Evolutionary conservation across 495 filamentous ascomycete species (phyloP).

Genomic region (Lepraria neglecta): DNA sequence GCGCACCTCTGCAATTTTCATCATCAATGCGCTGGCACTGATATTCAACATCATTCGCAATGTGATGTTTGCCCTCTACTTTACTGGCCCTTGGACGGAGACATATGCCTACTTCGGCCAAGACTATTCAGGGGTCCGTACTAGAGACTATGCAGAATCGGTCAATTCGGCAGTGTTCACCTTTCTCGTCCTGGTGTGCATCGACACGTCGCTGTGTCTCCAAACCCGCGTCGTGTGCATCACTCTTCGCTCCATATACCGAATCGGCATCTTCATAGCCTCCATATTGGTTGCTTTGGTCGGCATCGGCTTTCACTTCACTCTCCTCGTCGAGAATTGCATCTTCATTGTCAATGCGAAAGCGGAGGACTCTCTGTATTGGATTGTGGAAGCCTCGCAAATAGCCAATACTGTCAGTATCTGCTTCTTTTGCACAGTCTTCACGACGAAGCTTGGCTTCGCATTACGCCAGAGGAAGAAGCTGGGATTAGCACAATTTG

Average conservation of each 20-base stretch:
- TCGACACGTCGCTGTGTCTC: slow-evolving; percentile 62
- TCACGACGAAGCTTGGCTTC: slow-evolving; percentile 61
- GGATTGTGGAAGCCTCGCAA: slow-evolving; percentile 48
- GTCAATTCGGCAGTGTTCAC: slow-evolving; percentile 49
- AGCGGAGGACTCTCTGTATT: slow-evolving; percentile 41
- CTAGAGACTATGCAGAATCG: slow-evolving; percentile 43
- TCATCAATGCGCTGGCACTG: slow-evolving; percentile 57
- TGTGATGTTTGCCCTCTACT: slow-evolving; percentile 53
- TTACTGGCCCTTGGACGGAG: slow-evolving; percentile 49
- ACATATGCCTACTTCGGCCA: slow-evolving; percentile 52
- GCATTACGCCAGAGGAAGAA: slow-evolving; percentile 51
- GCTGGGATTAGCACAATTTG: slow-evolving; percentile 54
- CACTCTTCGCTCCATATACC: slow-evolving; percentile 41
- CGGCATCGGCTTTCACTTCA: slow-evolving; percentile 55
- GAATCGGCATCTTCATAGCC: slow-evolving; percentile 39
- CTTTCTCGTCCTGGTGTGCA: slow-evolving; percentile 52
- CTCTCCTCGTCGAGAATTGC: slow-evolving; percentile 51
- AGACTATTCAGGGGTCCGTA: slow-evolving; percentile 50
- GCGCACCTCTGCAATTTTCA: slow-evolving; percentile 53
- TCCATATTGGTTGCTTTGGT: slow-evolving; percentile 50
- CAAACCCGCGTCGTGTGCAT: slow-evolving; percentile 62
- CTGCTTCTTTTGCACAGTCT: slow-evolving; percentile 68
- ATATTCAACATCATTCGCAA: slow-evolving; percentile 54
- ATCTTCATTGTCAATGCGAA: slow-evolving; percentile 41
- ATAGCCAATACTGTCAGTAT: slow-evolving; percentile 58